phyloP scores from a whole-genome alignment of 2,329 filamentous ascomycete genomes.

The Clonostachys solani region DNA sequence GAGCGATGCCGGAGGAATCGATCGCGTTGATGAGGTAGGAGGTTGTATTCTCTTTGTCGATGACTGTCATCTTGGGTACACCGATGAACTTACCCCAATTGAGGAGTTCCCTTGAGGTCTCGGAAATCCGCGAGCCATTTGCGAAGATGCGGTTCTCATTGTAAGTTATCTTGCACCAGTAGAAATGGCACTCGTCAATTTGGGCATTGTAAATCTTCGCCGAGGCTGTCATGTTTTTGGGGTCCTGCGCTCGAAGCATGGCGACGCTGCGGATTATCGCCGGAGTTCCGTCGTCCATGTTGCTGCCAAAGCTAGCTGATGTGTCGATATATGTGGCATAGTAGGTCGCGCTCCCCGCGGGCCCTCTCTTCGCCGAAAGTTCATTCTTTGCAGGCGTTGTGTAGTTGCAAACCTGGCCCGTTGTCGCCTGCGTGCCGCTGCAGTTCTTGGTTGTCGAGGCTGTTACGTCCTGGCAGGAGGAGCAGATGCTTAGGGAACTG shows the following conservation, averaged over 20 bases:
- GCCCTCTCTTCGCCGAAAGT: not conserved
- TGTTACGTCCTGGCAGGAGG: not conserved
- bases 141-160: not conserved
- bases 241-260: too few relatives aligned
- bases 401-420: not conserved
- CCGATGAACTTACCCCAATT: not conserved
- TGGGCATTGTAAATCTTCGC: not conserved
- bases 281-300: not conserved
- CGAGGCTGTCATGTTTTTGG: too few relatives aligned
- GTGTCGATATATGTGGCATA: not conserved
- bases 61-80: not conserved
- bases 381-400: not conserved
- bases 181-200: not conserved
- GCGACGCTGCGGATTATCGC: too few relatives aligned
- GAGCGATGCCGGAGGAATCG: not conserved
- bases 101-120: not conserved
- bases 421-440: not conserved
- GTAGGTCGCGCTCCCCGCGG: not conserved
- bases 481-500: not conserved
- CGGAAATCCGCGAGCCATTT: not conserved
- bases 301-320: not conserved
- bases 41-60: not conserved
- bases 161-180: not conserved
- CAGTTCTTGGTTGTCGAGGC: not conserved
- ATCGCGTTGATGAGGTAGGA: not conserved